Percentiles rank a stretch among this genome's conserved stretches.
phyloP scores from a whole-genome alignment of 352 stramenopile species.

The Phytopythium helicoides region DNA sequence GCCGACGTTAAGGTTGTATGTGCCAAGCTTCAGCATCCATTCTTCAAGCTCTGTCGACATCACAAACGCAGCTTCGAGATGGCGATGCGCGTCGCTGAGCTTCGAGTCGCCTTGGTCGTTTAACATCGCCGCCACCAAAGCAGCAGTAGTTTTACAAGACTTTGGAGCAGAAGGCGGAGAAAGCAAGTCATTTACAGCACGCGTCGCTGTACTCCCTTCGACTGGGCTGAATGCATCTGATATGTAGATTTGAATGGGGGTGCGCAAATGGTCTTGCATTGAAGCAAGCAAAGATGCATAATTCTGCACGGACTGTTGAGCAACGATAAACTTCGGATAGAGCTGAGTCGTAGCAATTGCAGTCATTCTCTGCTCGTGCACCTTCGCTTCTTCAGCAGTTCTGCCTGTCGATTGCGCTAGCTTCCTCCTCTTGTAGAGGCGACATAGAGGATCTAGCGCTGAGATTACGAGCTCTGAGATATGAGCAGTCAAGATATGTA shows the following conservation, averaged over 20 bases:
- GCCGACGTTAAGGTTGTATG: no score
- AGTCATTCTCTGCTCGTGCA: conserved; percentile 55
- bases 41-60: background rate
- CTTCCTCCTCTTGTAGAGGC: conserved; percentile 37
- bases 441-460: conserved; percentile 49
- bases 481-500: background rate
- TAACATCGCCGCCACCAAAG: background rate
- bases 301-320: conserved; percentile 18
- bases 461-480: background rate
- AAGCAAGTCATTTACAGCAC: background rate
- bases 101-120: background rate
- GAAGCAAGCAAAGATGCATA: background rate
- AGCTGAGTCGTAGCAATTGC: conserved; percentile 19
- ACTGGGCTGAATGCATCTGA: conserved; percentile 1
- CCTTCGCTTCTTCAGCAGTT: conserved; percentile 76
- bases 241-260: background rate
- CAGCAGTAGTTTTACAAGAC: background rate
- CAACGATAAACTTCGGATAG: conserved; percentile 3
- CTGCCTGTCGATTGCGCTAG: conserved; percentile 37
- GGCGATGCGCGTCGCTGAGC: background rate
- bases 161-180: background rate
- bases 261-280: background rate
- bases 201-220: background rate
- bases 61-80: background rate
- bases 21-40: background rate